Base-by-base conservation (phyloP, 768 basidiomycete species). In the Lactifluus hygrophoroides region DNA sequence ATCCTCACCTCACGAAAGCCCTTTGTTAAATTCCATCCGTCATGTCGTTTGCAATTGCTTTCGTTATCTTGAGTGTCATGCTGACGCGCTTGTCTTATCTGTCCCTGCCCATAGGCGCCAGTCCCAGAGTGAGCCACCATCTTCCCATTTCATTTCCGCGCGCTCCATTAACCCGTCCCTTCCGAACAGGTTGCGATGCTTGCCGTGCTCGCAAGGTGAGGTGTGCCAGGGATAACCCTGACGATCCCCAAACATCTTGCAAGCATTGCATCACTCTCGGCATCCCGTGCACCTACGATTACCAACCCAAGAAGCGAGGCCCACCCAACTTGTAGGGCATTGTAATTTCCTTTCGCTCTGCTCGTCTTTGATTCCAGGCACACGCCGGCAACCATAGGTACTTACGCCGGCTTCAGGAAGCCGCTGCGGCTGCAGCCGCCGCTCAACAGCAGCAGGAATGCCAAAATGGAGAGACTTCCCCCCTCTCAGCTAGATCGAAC, bases 261-360 rank as follows among this genome's bases (percentile, higher is more conserved):
- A 92, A 89, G 69, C 90, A 93, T 68, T 94, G 90, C 69, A 76
- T 86, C 64, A 79, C 86, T 0, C 81, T 94, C 50, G 86, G 83
- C 19, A 87, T 93, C 49, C 80, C 84, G 5, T 94, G 93, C 70
- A 92, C 88, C 1, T 95, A 94, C 65, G 88, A 91, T 68, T 94
- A 94, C 69, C 88, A 90, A 69, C 93, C 93, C 19, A 93, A 93
- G 77, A 94, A 94, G 72, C 77, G 93, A 56, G 93, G 93, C 0
- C 93, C 93, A 3, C 93, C 92, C 2, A 94, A 94, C 71, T 76
- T 93, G 88, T 94, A 71, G 71, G 84, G 68, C 28, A 9, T 28
- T 32, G n/a, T 49, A 9, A 27, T 44, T 49, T 52, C n/a, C 52
- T 51, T 25, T 13, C 23, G 32, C 21, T 9, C n/a, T 37, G 21